Evolutionary conservation across 2,329 filamentous ascomycete genomes (phyloP), one percentile per base, ranked within the genome.

Genomic region (Sclerotinia glacialis): DNA sequence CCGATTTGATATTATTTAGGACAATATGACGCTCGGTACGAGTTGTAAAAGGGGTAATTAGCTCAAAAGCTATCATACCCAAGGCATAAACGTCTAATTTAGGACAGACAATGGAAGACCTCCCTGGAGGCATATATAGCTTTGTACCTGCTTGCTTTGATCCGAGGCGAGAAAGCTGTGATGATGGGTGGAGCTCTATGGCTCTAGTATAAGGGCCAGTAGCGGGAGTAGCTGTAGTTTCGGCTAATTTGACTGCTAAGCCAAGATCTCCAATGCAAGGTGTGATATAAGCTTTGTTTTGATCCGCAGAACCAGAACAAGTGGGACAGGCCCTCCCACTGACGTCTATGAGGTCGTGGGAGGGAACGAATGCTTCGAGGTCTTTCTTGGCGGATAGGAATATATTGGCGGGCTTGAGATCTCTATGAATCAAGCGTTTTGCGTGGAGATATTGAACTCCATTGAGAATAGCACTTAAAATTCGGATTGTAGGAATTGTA

Each of bases 251-350:
- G 12, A 85, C 83, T 5, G 87, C 86, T 5, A 89, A 81, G 2
- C 88, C 88, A 72, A 90, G 90, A 72, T 90, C 88, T 2, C 87
- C 88, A 64, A 90, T 89, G 5, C 86, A 82, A 14, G 88, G 85
- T 49, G 82, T 83, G 42, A 86, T 77, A 67, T 82, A 83, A 18
- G 80, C 71, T 72, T 69, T 49, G 26, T 67, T 65, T 8, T 61
- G 34, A n/a, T 65, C 53, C 28, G 69, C 70, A 7, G 67, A 61
- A 37, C 72, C 72, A 11, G 73, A 70, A 67, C 85, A 89, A 1
- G 78, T 71, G 12, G 72, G 34, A 40, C 72, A 75, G 12, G 68
- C 67, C 16, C 40, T 31, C 40, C 34, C 34, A 1, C 78, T 77
- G 1, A 83, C 72, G 53, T 83, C 77, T n/a, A 83, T 77, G 26